Evolutionary conservation across 2,329 filamentous ascomycete genomes (phyloP).

Genomic region (Pezicula radicicola): DNA sequence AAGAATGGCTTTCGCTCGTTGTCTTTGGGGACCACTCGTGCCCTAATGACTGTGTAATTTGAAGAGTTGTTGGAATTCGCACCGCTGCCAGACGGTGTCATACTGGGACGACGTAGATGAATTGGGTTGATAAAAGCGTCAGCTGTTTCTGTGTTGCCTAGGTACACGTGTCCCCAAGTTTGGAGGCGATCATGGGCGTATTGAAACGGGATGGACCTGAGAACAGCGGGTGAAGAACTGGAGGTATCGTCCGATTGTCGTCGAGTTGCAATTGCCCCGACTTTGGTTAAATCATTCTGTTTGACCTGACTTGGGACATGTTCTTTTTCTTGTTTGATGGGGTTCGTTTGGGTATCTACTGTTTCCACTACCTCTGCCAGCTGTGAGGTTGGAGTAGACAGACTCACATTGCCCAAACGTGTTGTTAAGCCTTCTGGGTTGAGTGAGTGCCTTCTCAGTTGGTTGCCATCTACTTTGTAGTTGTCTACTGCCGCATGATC

Average conservation of each 20-base stretch:
- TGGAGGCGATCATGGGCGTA: conserved; percentile 34
- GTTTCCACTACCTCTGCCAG: conserved; percentile 10
- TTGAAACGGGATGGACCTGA: conserved; percentile 15
- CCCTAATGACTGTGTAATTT: conserved; percentile 35
- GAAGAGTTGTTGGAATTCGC: background rate
- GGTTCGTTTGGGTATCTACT: background rate
- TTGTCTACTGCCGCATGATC: conserved; percentile 13
- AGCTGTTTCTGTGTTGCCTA: conserved; percentile 37
- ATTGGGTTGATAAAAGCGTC: conserved; percentile 39
- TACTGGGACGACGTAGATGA: conserved; percentile 31
- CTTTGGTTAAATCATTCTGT: conserved; percentile 3
- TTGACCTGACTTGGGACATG: background rate
- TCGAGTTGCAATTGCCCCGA: background rate
- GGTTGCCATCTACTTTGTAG: conserved; percentile 1
- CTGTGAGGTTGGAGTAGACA: conserved; percentile 3
- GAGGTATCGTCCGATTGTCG: background rate
- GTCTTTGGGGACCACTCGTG: conserved; percentile 38
- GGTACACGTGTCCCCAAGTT: conserved; percentile 39
- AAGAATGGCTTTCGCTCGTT: conserved; percentile 42
- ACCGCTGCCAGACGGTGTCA: conserved; percentile 23
- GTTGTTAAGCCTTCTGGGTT: background rate
- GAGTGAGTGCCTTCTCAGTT: conserved; percentile 13
- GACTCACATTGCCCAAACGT: background rate
- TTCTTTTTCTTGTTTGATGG: background rate
- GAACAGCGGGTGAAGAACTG: background rate